Conservation (phyloP, 2,329 filamentous ascomycete species). For the Hypoxylon sp. region DNA sequence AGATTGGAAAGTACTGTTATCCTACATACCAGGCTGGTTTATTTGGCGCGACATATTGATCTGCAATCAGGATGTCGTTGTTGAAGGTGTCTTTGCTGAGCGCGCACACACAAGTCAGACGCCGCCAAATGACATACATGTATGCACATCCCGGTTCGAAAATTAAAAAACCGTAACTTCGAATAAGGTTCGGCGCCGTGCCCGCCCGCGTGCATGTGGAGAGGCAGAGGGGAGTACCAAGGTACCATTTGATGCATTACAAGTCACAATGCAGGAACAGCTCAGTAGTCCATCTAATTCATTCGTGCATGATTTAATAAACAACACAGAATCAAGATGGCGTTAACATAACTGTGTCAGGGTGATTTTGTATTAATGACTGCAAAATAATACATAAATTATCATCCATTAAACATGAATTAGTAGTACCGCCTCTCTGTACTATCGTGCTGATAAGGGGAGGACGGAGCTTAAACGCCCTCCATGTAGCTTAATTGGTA, state of each 20-base stretch:
- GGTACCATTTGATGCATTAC: background rate
- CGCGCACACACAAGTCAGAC: constrained; percentile 27
- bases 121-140: constrained; percentile 20
- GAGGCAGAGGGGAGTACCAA: constrained; percentile 6
- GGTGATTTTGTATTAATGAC: background rate
- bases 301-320: background rate
- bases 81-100: constrained; percentile 10
- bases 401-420: background rate
- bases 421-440: background rate
- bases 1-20: background rate
- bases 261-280: constrained; percentile 36
- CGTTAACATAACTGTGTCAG: background rate
- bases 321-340: background rate
- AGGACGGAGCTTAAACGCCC: constrained; percentile 11
- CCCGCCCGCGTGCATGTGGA: too few species aligned
- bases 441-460: background rate
- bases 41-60: constrained; percentile 39
- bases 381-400: background rate
- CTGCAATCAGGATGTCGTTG: constrained; percentile 14
- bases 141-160: constrained; percentile 17
- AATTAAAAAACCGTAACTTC: constrained; percentile 27
- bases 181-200: constrained; percentile 17
- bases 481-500: constrained; percentile 7
- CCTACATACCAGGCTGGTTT: constrained; percentile 39
- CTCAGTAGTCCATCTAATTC: constrained; percentile 12